Evolutionary conservation across 768 basidiomycete species (phyloP), one percentile per base, ranked within the genome.

Genomic region (Cystobasidium onofrii): DNA sequence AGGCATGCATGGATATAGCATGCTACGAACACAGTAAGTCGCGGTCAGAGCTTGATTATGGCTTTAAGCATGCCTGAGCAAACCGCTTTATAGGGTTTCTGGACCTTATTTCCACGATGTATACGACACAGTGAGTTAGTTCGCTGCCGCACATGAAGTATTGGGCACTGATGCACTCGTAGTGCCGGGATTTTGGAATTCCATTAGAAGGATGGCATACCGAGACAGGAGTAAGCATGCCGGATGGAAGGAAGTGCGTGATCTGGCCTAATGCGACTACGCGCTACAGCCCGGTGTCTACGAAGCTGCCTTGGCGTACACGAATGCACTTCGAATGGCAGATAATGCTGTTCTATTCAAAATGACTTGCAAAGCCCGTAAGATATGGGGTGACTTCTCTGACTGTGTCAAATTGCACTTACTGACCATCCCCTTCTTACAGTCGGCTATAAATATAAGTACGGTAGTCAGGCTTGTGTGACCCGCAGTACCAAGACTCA

Each of bases 1-100:
- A 1, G 96, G 96, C 80, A 97, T 95, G 90, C 96, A 98, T 78
- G 96, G 96, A 2, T 98, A 98, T 80, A 96, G 93, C 2, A 84
- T 98, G 39, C 85, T 99, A 3, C 85, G 94, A 46, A 92, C 93
- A 0, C 91, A 94, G 64, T 62, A 12, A 20, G 71, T 55, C 17
- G 64, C 41, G 18, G 41, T n/a, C n/a, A n/a, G n/a, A n/a, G n/a
- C n/a, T n/a, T n/a, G n/a, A n/a, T n/a, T n/a, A n/a, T n/a, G n/a
- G n/a, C n/a, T n/a, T n/a, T n/a, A n/a, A n/a, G n/a, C n/a, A n/a
- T 67, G 55, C 67, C 46, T 61, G 0, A 67, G 76, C 20, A 79
- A 77, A 3, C 64, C 54, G 52, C 83, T 95, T 36, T 95, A 97
- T 81, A 87, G 87, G 72, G 87, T 85, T 17, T 71, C 69, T 18